Base-by-base conservation (phyloP, 495 filamentous ascomycete genomes). In the Aspergillus ellipticus region DNA sequence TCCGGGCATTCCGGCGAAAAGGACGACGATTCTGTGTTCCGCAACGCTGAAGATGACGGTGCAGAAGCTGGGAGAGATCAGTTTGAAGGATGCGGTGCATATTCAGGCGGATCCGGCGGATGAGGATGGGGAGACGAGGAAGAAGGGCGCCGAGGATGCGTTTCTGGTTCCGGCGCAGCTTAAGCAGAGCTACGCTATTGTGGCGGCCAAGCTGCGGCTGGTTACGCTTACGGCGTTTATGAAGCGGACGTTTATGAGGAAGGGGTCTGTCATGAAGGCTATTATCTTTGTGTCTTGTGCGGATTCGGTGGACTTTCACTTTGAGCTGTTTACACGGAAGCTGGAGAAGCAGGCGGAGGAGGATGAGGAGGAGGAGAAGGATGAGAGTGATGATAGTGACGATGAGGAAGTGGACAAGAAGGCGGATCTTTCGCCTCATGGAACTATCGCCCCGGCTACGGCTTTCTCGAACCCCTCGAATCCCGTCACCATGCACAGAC, bases 21-120 rank as follows among this genome's bases (percentile, higher is more conserved):
- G 94, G 55, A 89, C 89, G 0, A 97, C 92, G 0, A 80, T 96
- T n/a, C 78, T 98, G 7, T 97, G 94, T 67, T 97, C 92, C 6
- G 94, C 94, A 9, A 98, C 94, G 1, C 87, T 98, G 85, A 96
- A 96, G 74, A 90, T 94, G 83, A 91, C 89, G 60, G 94, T 96
- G 0, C 90, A 97, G 66, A 86, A 85, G 52, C 73, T 98, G 11
- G 90, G 92, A 48, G 90, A 96, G 64, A 94, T 96, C 66, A 96
- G 91, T 77, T 74, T 98, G 70, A 91, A 95, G 70, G 89, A 97
- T 66, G 92, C 95, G 1, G 79, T 89, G 8, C 90, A 95, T 62
- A 89, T 97, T 65, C 87, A 89, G 51, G 85, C 86, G 0, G 85
- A 90, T 57, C 67, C 72, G 3, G 63, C 57, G 66, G 69, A 74